Percentiles rank a stretch among this genome's conserved stretches.
phyloP scores from a whole-genome alignment of 2,329 filamentous ascomycete genomes.

The Cladosporium sp. region DNA sequence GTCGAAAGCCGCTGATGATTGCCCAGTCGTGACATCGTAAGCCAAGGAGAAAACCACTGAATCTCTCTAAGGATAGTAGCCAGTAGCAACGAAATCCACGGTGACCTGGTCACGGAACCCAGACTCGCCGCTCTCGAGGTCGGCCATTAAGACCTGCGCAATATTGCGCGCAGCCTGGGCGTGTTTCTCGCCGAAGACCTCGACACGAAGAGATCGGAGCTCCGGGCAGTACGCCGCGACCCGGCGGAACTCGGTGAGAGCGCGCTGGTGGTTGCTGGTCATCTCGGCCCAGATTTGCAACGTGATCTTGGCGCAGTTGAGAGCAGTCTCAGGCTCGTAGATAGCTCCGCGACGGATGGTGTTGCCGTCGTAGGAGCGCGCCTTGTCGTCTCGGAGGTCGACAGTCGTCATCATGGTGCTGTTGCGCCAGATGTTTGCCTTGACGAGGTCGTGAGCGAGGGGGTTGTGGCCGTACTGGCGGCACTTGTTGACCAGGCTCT shows the following conservation, averaged over 20 bases:
- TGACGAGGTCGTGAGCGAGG: constrained; percentile 1
- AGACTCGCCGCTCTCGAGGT: neutral
- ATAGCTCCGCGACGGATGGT: constrained; percentile 6
- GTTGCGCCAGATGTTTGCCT: neutral
- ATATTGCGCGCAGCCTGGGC: neutral
- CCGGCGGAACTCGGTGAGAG: neutral
- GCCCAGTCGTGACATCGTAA: too few relatives aligned
- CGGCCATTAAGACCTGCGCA: neutral
- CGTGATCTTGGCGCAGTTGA: neutral
- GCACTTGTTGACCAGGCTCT: neutral
- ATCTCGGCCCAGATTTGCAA: constrained; percentile 5
- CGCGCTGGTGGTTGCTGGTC: neutral
- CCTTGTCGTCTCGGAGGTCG: constrained; percentile 13
- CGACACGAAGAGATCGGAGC: neutral
- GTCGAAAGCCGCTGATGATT: too few relatives aligned
- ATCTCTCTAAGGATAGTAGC: neutral
- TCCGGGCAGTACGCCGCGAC: neutral
- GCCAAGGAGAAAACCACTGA: too few relatives aligned
- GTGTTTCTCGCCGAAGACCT: constrained; percentile 4
- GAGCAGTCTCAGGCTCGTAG: neutral
- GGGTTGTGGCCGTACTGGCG: constrained; percentile 11
- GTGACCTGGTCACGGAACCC: neutral
- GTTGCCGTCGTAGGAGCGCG: neutral
- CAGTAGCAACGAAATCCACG: neutral
- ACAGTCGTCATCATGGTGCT: constrained; percentile 1